A percentile compares a stretch with the other conserved stretches of the same genome.
Evolutionary conservation across 202 grass and related monocot genomes (phyloP).

Genomic region (Saccharum hybrid): DNA sequence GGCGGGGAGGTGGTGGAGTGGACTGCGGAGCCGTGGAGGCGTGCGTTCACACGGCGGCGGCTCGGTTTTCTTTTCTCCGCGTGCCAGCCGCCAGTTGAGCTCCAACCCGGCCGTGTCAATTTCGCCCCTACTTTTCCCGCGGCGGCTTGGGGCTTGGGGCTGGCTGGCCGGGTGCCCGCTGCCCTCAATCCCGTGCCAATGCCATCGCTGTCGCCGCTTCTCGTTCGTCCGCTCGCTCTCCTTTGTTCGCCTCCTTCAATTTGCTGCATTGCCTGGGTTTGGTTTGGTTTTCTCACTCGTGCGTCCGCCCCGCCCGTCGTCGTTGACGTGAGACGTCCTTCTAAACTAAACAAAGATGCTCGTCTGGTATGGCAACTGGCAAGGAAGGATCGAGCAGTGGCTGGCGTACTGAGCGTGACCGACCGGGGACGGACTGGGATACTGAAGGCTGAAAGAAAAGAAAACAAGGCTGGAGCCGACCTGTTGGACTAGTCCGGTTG

Average conservation of each 20-base stretch:
- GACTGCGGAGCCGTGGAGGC: background rate
- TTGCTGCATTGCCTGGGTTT: background rate
- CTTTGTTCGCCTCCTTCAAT: background rate
- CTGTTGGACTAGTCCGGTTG: background rate
- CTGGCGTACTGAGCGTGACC: background rate
- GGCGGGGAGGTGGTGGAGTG: too few species aligned
- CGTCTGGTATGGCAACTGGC: background rate
- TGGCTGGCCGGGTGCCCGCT: too few species aligned
- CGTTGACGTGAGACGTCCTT: background rate
- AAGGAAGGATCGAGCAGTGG: background rate
- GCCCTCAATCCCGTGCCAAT: too few species aligned
- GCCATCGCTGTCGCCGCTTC: too few species aligned
- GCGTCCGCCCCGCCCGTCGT: background rate
- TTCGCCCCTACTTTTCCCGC: constrained; percentile 14
- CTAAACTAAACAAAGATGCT: background rate
- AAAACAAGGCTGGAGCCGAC: too few species aligned
- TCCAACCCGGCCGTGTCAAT: background rate
- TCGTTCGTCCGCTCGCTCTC: too few species aligned
- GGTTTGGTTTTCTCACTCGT: too few species aligned
- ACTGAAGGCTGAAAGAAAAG: too few species aligned
- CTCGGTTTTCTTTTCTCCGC: background rate
- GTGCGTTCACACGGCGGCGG: constrained; percentile 35
- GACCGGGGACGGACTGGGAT: too few species aligned
- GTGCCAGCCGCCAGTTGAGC: background rate
- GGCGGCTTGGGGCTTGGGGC: background rate